phyloP scores from a whole-genome alignment of 371 early-diverging fungal genomes.

The Zychaea mexicana region DNA sequence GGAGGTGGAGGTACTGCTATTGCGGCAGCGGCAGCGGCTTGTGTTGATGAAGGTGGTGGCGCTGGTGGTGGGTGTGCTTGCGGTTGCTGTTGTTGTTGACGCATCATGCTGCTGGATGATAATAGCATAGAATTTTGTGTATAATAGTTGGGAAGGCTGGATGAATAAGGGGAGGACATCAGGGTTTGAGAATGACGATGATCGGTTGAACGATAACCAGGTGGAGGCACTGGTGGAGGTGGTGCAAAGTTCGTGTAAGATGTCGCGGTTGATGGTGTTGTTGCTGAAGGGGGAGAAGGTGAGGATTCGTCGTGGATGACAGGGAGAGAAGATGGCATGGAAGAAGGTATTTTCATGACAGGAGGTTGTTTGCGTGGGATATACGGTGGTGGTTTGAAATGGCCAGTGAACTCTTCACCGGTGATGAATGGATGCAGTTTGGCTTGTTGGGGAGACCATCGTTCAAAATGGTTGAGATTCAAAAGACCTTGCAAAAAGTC shows the following conservation, averaged over 20 bases:
- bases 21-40: neutral
- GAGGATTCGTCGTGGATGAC: slow-evolving; percentile 8
- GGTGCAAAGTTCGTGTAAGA: slow-evolving; percentile 9
- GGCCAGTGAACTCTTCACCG: slow-evolving; percentile 69
- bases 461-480: slow-evolving; percentile 88
- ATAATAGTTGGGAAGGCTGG: slow-evolving; percentile 36
- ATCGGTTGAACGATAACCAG: slow-evolving; percentile 6
- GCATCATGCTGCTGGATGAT: neutral
- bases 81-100: slow-evolving; percentile 4
- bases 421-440: slow-evolving; percentile 95
- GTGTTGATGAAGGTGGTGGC: neutral
- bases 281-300: neutral
- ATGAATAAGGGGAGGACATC: slow-evolving; percentile 29
- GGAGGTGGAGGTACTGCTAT: neutral
- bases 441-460: slow-evolving; percentile 97
- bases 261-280: slow-evolving; percentile 1
- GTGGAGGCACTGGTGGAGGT: slow-evolving; percentile 11
- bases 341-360: slow-evolving; percentile 11
- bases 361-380: slow-evolving; percentile 32
- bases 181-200: slow-evolving; percentile 14
- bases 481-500: slow-evolving; percentile 92
- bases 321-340: slow-evolving; percentile 16
- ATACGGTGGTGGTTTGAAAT: slow-evolving; percentile 41
- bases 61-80: neutral
- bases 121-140: slow-evolving; percentile 11